A percentile compares a stretch with the other conserved stretches of the same genome.
Conservation (phyloP, 805 yeast genomes). For the Lipomyces mesembrius region DNA sequence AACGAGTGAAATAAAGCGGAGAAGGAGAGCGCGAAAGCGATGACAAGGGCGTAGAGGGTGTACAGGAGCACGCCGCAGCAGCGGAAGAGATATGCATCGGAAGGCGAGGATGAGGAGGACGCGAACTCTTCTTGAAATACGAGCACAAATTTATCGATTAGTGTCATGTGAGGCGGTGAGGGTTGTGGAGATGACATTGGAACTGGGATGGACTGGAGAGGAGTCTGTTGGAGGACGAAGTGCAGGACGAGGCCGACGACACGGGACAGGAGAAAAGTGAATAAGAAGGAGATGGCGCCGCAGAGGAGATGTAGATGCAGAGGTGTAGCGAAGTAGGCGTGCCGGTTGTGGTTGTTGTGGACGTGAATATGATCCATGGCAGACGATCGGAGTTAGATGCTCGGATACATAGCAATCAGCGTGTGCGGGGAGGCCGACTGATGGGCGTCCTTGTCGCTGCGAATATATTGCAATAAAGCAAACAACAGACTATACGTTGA, state of each 20-base stretch:
- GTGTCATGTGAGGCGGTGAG: slow-evolving; percentile 7
- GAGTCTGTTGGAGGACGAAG: slow-evolving; percentile 19
- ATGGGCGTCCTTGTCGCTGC: background rate
- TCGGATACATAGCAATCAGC: background rate
- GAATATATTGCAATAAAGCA: background rate
- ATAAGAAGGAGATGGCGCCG: slow-evolving; percentile 23
- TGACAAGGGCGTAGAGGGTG: slow-evolving; percentile 30
- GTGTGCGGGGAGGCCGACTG: background rate
- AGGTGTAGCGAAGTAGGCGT: slow-evolving; percentile 22
- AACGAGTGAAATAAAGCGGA: slow-evolving; percentile 31
- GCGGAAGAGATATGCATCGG: slow-evolving; percentile 26
- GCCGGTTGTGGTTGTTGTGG: slow-evolving; percentile 8
- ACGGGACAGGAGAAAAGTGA: slow-evolving; percentile 22
- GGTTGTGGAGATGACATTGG: slow-evolving; percentile 1
- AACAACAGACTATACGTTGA: background rate
- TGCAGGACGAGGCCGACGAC: slow-evolving; percentile 27
- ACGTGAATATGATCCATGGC: slow-evolving; percentile 8
- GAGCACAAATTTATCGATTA: slow-evolving; percentile 31
- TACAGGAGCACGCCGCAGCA: slow-evolving; percentile 30
- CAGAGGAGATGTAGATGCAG: slow-evolving; percentile 24
- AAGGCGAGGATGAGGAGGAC: slow-evolving; percentile 9
- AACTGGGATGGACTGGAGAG: background rate
- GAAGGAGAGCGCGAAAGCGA: slow-evolving; percentile 32
- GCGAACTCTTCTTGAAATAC: slow-evolving; percentile 30
- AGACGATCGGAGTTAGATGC: background rate